phyloP scores from a whole-genome alignment of 2,329 filamentous ascomycete genomes.

The Penicillium rolfsii region DNA sequence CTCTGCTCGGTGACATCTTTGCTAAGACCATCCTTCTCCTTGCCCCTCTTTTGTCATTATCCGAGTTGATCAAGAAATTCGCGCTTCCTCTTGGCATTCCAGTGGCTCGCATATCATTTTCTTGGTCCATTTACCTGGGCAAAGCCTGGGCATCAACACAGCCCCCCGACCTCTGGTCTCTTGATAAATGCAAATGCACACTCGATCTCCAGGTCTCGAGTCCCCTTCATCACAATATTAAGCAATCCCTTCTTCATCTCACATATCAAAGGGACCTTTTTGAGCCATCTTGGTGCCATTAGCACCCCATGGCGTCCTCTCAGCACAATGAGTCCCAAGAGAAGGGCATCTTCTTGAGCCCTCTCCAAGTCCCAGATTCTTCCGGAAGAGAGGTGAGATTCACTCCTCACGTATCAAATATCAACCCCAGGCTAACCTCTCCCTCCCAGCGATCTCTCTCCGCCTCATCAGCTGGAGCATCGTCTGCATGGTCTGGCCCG shows the following conservation, averaged over 20 bases:
- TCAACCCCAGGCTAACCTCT: conserved; percentile 8
- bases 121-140: conserved; percentile 9
- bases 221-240: not conserved
- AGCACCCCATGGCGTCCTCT: conserved; percentile 20
- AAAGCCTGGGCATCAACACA: conserved; percentile 25
- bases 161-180: conserved; percentile 8
- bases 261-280: conserved; percentile 7
- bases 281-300: conserved; percentile 6
- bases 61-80: not conserved
- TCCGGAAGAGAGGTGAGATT: conserved; percentile 26
- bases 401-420: not conserved
- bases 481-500: conserved; percentile 24
- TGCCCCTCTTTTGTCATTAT: not conserved
- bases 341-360: conserved; percentile 23
- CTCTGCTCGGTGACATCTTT: not conserved
- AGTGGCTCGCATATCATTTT: not conserved
- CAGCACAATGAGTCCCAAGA: conserved; percentile 11
- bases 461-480: conserved; percentile 21
- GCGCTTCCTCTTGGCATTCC: not conserved
- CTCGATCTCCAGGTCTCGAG: not conserved
- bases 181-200: conserved; percentile 7
- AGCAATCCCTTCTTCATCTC: not conserved
- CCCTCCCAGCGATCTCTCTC: conserved; percentile 24
- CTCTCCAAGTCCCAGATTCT: conserved; percentile 20
- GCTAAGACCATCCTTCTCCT: not conserved